These are phyloP conservation scores for Claviceps arundinis DNA, from an alignment of 2,329 filamentous ascomycete species.

Conservation along the genomic window DNA sequence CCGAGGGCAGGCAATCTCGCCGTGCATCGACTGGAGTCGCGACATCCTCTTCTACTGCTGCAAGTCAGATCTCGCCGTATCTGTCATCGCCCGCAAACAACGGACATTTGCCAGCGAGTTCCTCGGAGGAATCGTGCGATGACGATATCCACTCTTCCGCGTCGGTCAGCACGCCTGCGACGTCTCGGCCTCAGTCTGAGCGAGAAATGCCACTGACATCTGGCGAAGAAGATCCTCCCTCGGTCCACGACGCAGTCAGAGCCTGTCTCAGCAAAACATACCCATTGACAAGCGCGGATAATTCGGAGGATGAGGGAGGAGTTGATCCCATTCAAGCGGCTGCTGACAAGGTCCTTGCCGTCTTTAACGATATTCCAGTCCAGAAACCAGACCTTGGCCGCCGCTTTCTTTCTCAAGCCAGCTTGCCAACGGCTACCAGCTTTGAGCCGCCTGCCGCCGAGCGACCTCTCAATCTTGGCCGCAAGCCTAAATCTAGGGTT, in stretches of 20 bases:
- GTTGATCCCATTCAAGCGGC: slow-evolving; percentile 8
- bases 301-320: slow-evolving; percentile 5
- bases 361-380: slow-evolving; percentile 9
- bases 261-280: slow-evolving; percentile 1
- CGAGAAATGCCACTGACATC: slow-evolving; percentile 15
- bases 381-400: slow-evolving; percentile 5
- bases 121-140: slow-evolving; percentile 25
- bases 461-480: slow-evolving; percentile 19
- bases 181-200: slow-evolving; percentile 27
- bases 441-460: slow-evolving; percentile 26
- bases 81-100: not conserved
- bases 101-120: slow-evolving; percentile 12
- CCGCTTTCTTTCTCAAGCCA: slow-evolving; percentile 9
- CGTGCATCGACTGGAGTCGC: not conserved
- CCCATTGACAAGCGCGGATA: slow-evolving; percentile 1
- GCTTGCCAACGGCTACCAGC: slow-evolving; percentile 6
- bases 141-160: slow-evolving; percentile 24
- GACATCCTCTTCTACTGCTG: not conserved
- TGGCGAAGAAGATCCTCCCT: slow-evolving; percentile 2
- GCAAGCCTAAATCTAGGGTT: slow-evolving; percentile 8
- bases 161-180: slow-evolving; percentile 24
- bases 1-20: not conserved
- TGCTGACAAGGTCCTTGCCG: slow-evolving; percentile 9
- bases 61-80: not conserved
- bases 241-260: slow-evolving; percentile 1